phyloP scores from a whole-genome alignment of 768 basidiomycete genomes.

The Mycena indigotica region DNA sequence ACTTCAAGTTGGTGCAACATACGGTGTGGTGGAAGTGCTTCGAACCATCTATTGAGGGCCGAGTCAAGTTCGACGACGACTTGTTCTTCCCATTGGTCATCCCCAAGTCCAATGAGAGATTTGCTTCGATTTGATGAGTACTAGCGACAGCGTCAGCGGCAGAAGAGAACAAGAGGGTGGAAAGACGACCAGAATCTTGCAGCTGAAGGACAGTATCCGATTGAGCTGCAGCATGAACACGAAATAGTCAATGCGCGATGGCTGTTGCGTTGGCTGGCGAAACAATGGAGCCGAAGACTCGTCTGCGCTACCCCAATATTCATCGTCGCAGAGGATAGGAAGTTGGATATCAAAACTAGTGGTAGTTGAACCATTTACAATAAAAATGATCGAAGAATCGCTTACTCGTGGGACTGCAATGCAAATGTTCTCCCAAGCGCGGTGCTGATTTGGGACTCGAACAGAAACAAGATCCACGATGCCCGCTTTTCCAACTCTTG shows the following conservation, averaged over 20 bases:
- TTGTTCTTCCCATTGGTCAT: conserved; percentile 9
- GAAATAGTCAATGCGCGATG: conserved; percentile 26
- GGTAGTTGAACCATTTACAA: neutral
- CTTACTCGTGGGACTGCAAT: conserved; percentile 60
- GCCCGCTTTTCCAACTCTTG: conserved; percentile 54
- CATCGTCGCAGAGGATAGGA: neutral
- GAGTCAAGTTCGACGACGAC: conserved; percentile 31
- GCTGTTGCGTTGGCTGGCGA: conserved; percentile 18
- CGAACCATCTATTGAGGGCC: conserved; percentile 54
- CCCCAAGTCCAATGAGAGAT: conserved; percentile 1
- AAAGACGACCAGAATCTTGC: conserved; percentile 6
- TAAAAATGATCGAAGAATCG: neutral
- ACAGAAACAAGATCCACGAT: conserved; percentile 35
- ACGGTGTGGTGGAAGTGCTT: conserved; percentile 49
- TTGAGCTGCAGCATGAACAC: conserved; percentile 34
- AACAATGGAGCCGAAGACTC: conserved; percentile 1
- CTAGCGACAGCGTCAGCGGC: neutral
- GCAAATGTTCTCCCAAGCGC: conserved; percentile 43
- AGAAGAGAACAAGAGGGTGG: neutral
- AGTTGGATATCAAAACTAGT: neutral
- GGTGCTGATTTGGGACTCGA: conserved; percentile 7
- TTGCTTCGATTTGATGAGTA: conserved; percentile 14
- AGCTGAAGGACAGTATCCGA: conserved; percentile 7
- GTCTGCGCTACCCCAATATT: neutral
- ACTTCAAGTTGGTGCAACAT: conserved; percentile 3